A percentile compares a stretch with the other conserved stretches of the same genome.
Evolutionary conservation across 345 rosid species (phyloP).

Genomic region (Limnanthes douglasii): DNA sequence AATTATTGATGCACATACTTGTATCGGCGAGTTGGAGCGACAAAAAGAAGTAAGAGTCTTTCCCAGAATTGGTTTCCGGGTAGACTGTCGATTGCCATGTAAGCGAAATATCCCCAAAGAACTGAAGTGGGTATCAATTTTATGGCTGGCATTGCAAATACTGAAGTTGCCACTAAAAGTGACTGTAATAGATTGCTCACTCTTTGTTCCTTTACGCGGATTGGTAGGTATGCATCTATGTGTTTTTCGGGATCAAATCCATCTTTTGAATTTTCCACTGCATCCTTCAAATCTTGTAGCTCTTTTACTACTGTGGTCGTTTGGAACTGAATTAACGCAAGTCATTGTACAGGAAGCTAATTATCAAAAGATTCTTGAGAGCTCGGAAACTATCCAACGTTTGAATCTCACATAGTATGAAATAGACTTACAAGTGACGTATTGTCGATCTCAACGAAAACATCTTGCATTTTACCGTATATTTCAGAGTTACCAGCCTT

Average conservation of each 20-base stretch:
- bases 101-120: constrained; percentile 83
- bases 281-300: constrained; percentile 55
- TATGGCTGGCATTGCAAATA: constrained; percentile 47
- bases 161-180: constrained; percentile 38
- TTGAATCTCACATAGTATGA: too few species aligned
- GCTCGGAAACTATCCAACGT: background rate
- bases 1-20: constrained; percentile 20
- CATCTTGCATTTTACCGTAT: constrained; percentile 69
- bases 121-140: constrained; percentile 73
- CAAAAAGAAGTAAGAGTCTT: constrained; percentile 50
- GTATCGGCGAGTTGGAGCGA: constrained; percentile 50
- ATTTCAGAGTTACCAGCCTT: constrained; percentile 52
- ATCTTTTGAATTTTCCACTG: constrained; percentile 31
- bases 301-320: constrained; percentile 22
- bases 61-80: constrained; percentile 90
- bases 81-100: constrained; percentile 87
- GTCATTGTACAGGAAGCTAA: background rate
- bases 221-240: constrained; percentile 67
- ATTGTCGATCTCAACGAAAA: constrained; percentile 26
- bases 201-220: constrained; percentile 79
- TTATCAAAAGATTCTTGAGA: background rate
- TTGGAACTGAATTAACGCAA: constrained; percentile 12
- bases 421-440: background rate
- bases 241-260: constrained; percentile 68
- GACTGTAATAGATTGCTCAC: constrained; percentile 72